Evolutionary conservation across 305 asterid species (phyloP), one percentile per base, ranked within the genome.

Genomic region (Fraxinus sp.): DNA sequence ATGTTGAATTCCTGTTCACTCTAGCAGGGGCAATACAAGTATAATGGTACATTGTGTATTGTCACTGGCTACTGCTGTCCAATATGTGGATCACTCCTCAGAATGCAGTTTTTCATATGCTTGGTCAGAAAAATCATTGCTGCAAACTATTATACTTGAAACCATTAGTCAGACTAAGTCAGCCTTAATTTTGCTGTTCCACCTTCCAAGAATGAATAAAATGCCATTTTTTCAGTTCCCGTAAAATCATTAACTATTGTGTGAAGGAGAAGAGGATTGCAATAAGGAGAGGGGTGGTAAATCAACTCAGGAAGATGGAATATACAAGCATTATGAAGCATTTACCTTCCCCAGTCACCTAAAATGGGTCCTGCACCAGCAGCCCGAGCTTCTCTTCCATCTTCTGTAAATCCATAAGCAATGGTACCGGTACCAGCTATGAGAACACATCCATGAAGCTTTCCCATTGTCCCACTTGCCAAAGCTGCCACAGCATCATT

Each of bases 401-500:
- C 97, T 90, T 94, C 97, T 0, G 95, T 92, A 83, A 91, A 93
- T 7, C 98, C 97, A 76, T 90, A 94, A 62, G 98, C 95, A 83
- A 94, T 94, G 84, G 97, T 94, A n/a, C 98, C 98, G 22, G 97
- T 94, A 81, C 97, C 97, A 74, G 97, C 98, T 88, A 94, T 94
- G 80, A 94, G 91, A 80, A 94, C 98, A 82, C 98, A 94, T 32
- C 98, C 97, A 76, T 94, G 95, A 68, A 93, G 95, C 88, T 89
- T 93, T 83, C 97, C 98, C 97, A 93, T 93, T 13, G 98, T 94
- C 74, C 98, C 97, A 86, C 97, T 88, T 28, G 97, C 94, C 84
- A 94, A 86, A 84, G 98, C 98, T 32, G 97, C 98, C 70, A 94
- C 97, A 41, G 97, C 94, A 87, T 94, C 98, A 83, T 94, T 94